phyloP scores from a whole-genome alignment of 331 rosid species.

The Stylosanthes scabra region DNA sequence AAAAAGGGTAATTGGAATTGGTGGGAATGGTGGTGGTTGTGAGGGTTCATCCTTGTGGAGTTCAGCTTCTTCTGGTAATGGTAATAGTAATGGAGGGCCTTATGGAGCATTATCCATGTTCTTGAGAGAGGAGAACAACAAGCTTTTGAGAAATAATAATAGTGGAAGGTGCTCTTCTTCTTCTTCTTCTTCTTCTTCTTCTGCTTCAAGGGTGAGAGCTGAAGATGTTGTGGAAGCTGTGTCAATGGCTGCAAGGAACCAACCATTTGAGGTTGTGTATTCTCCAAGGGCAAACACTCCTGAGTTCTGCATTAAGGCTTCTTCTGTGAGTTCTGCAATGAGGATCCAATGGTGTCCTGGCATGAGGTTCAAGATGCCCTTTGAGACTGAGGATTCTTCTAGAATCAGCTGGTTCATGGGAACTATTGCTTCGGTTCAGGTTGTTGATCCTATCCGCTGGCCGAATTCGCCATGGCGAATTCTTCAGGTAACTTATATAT shows the following conservation, averaged over 20 bases:
- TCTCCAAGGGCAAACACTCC: conserved; percentile 92
- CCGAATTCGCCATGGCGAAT: conserved; percentile 95
- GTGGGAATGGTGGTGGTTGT: conserved; percentile 39
- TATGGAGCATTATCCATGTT: conserved; percentile 71
- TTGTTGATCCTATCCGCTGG: conserved; percentile 87
- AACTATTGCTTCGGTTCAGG: conserved; percentile 78
- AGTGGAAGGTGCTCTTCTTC: conserved; percentile 40
- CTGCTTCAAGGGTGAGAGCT: conserved; percentile 56
- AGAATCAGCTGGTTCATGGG: conserved; percentile 99
- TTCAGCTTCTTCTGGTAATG: conserved; percentile 40
- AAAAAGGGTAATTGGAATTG: conserved; percentile 57
- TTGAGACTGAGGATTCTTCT: conserved; percentile 96
- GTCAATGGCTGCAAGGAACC: conserved; percentile 63
- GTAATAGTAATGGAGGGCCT: conserved; percentile 42
- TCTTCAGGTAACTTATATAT: conserved; percentile 69
- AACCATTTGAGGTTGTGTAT: conserved; percentile 77
- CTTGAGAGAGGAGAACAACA: conserved; percentile 71
- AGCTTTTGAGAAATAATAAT: conserved; percentile 51
- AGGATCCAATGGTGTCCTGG: conserved; percentile 90
- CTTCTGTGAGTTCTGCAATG: conserved; percentile 72
- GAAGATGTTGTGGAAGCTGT: conserved; percentile 82
- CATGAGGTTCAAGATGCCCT: conserved; percentile 97
- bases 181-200: neutral
- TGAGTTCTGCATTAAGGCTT: conserved; percentile 83
- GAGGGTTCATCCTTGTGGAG: conserved; percentile 70